phyloP scores from a whole-genome alignment of 148 eudicot species.

The Drosera capensis region DNA sequence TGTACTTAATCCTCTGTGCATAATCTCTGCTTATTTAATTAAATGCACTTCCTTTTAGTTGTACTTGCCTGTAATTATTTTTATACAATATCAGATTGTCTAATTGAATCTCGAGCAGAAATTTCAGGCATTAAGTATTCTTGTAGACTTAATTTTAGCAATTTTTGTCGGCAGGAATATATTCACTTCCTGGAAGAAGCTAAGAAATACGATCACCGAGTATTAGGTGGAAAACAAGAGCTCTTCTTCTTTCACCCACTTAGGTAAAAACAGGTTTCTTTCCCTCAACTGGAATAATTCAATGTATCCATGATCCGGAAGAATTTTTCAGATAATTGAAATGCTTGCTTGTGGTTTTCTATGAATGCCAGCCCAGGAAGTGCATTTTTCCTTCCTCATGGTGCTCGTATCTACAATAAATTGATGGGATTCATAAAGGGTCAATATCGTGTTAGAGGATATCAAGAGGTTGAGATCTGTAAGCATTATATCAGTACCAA shows the following conservation, averaged over 20 bases:
- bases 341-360: background rate
- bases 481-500: background rate
- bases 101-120: background rate
- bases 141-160: no score
- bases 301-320: background rate
- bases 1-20: background rate
- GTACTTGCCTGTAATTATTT: background rate
- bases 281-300: background rate
- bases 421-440: conserved; percentile 65
- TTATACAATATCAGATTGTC: background rate
- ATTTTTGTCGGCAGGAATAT: conserved; percentile 69
- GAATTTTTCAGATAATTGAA: background rate
- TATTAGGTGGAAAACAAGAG: conserved; percentile 75
- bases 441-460: conserved; percentile 81
- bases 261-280: conserved; percentile 29
- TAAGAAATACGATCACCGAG: conserved; percentile 91
- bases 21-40: background rate
- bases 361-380: conserved; percentile 76
- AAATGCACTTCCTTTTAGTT: background rate
- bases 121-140: no score
- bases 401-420: conserved; percentile 79
- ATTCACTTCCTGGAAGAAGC: conserved; percentile 74
- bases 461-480: conserved; percentile 76
- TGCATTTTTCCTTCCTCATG: conserved; percentile 87
- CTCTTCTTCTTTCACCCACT: conserved; percentile 94